Evolutionary conservation across 2,329 filamentous ascomycete species (phyloP), one percentile per base, ranked within the genome.

Genomic region (Claviceps purpurea): DNA sequence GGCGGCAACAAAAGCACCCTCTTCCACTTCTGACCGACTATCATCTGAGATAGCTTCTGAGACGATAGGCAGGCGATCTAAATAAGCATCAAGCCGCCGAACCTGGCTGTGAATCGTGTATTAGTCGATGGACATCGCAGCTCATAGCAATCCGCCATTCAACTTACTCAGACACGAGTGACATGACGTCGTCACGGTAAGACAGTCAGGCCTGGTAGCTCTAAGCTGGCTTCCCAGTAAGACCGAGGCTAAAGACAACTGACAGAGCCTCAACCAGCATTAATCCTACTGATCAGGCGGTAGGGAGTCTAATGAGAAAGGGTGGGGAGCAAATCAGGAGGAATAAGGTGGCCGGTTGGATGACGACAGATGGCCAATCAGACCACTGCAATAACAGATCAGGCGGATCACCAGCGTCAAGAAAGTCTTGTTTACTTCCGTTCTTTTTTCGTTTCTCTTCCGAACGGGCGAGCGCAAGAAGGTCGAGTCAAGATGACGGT

Each of bases 1-100:
- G 42, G 70, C 61, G 41, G 62, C 63, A 58, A 65, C 54, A 53
- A 67, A 62, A 11, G 58, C 60, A 48, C 66, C 64, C 26, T 67
- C 64, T 26, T 68, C 68, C 26, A 59, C 56, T 38, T 68, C 65
- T 38, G 65, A 66, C 30, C 56, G 67, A 49, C 72, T 69, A 51
- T 72, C 68, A 53, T 71, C 70, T 30, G 69, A 70, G 39, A 66
- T 52, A 68, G 71, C 58, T 63, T 69, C 65, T 22, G 66, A 64
- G 47, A 69, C 57, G 41, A 69, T 64, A 37, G 68, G 68, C 16
- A 85, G 75, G 54, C 79, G 77, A 64, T 85, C 81, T 54, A 86
- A 75, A 62, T 84, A 80, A 59, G 77, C 74, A 66, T 84, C 81
- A 53, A 84, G 70, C 55, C 76, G 76, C 62, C 78, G 77, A 56